Evolutionary conservation across 345 rosid species (phyloP).

Genomic region (Gynandropsis gynandra): DNA sequence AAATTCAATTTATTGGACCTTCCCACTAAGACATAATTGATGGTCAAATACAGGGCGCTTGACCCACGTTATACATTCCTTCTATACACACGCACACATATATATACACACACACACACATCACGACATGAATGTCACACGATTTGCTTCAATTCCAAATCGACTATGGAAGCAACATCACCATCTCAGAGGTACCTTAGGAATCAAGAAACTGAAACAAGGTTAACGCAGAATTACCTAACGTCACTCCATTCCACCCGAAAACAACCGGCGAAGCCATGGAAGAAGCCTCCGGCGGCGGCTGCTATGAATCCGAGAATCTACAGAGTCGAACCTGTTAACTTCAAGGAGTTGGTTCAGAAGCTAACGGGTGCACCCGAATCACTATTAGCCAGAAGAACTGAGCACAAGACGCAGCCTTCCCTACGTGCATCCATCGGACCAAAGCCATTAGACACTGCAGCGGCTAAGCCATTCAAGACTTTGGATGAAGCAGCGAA

Average conservation of each 20-base stretch:
- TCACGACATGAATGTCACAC: conserved; percentile 7
- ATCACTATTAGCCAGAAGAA: too few relatives aligned
- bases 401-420: too few relatives aligned
- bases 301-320: conserved; percentile 56
- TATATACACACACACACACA: conserved; percentile 5
- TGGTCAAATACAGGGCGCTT: conserved; percentile 16
- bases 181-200: conserved; percentile 15
- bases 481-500: conserved; percentile 1
- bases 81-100: conserved; percentile 1
- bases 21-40: conserved; percentile 22
- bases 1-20: too few relatives aligned
- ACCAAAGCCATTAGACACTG: background rate
- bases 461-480: conserved; percentile 19
- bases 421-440: too few relatives aligned
- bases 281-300: conserved; percentile 58
- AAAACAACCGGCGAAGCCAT: conserved; percentile 48
- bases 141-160: conserved; percentile 6
- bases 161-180: conserved; percentile 28
- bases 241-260: conserved; percentile 48
- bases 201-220: conserved; percentile 8
- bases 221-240: conserved; percentile 22
- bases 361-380: conserved; percentile 61
- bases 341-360: conserved; percentile 83
- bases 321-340: conserved; percentile 62
- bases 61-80: conserved; percentile 17